Evolutionary conservation across 805 yeast genomes (phyloP).

Genomic region (Starmerella vitae): DNA sequence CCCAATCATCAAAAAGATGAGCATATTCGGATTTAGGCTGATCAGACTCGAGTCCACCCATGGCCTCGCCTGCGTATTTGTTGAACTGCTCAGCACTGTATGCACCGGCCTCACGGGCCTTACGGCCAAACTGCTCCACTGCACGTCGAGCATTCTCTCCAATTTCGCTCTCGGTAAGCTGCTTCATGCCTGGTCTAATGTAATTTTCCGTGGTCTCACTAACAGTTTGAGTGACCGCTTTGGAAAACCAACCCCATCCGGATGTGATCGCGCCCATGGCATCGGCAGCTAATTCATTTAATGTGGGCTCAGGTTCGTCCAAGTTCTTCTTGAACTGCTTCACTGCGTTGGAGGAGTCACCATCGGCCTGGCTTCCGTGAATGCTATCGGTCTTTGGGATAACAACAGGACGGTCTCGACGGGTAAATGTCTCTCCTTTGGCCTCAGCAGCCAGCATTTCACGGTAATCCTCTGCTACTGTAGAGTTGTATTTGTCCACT

Average conservation of each 20-base stretch:
- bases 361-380: slow-evolving; percentile 6
- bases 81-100: slow-evolving; percentile 58
- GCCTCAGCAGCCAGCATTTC: slow-evolving; percentile 60
- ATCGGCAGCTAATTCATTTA: slow-evolving; percentile 42
- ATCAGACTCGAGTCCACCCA: slow-evolving; percentile 6
- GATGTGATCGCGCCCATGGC: slow-evolving; percentile 81
- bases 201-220: slow-evolving; percentile 77
- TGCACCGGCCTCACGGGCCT: slow-evolving; percentile 75
- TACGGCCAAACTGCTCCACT: slow-evolving; percentile 93
- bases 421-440: slow-evolving; percentile 57
- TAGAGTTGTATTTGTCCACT: slow-evolving; percentile 67
- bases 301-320: slow-evolving; percentile 22
- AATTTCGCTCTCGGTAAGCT: slow-evolving; percentile 64
- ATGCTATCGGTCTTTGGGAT: slow-evolving; percentile 19
- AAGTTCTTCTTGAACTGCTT: slow-evolving; percentile 14
- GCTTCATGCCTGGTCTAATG: slow-evolving; percentile 80
- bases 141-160: slow-evolving; percentile 77
- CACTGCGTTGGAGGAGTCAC: slow-evolving; percentile 3
- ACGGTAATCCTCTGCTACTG: slow-evolving; percentile 90
- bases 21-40: slow-evolving; percentile 13
- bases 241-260: slow-evolving; percentile 90
- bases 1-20: slow-evolving; percentile 20
- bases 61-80: slow-evolving; percentile 35
- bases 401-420: slow-evolving; percentile 31
- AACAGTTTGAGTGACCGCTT: slow-evolving; percentile 71